phyloP scores from a whole-genome alignment of 1,284 basidiomycete species.

The Pholiota adiposa region DNA sequence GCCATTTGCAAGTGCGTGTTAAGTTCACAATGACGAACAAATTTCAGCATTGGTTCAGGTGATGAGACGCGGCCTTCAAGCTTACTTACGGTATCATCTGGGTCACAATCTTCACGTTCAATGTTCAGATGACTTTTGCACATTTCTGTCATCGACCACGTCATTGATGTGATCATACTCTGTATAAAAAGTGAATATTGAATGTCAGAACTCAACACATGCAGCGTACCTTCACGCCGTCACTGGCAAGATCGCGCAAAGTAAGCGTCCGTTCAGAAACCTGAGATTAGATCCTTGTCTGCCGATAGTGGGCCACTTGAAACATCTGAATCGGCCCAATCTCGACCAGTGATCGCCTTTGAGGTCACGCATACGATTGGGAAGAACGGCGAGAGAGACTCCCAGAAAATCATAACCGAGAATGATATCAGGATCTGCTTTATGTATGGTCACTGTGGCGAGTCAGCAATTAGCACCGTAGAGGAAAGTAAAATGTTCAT shows the following conservation, averaged over 20 bases:
- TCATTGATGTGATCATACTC: constrained; percentile 94
- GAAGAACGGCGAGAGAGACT: constrained; percentile 88
- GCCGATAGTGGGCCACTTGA: constrained; percentile 82
- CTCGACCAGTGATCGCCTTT: constrained; percentile 94
- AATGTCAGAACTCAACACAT: not conserved
- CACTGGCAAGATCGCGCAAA: constrained; percentile 94
- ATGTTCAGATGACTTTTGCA: constrained; percentile 88
- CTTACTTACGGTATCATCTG: constrained; percentile 91
- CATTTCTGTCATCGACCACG: constrained; percentile 99
- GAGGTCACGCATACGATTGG: constrained; percentile 90
- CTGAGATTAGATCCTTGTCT: constrained; percentile 86
- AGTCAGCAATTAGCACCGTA: constrained; percentile 1
- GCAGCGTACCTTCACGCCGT: constrained; percentile 82
- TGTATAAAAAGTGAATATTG: constrained; percentile 32
- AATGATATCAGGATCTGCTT: constrained; percentile 93
- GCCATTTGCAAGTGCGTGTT: constrained; percentile 31
- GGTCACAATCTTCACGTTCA: constrained; percentile 91
- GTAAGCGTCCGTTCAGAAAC: constrained; percentile 84
- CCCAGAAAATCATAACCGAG: constrained; percentile 95
- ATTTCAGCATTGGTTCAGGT: constrained; percentile 84
- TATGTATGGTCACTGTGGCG: constrained; percentile 73
- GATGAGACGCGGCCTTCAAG: constrained; percentile 85
- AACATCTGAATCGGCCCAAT: constrained; percentile 89
- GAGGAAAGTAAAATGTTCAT: constrained; percentile 22
- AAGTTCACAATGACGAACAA: constrained; percentile 70